phyloP scores from a whole-genome alignment of 2,329 filamentous ascomycete genomes.

The Pestalotiopsis sp. region DNA sequence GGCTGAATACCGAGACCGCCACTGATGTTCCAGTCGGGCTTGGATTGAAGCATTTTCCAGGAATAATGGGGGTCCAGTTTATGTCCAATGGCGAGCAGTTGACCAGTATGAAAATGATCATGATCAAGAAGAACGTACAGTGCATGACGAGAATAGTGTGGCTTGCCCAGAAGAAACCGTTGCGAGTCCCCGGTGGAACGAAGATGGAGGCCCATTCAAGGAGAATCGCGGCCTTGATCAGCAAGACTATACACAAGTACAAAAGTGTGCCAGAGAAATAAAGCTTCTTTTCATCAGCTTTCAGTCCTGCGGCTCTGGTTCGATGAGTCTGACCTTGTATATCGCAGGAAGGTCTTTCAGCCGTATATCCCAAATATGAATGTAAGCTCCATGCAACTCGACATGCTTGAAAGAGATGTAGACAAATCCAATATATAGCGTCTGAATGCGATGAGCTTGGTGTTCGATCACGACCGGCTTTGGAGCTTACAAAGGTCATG shows the following conservation, averaged over 20 bases:
- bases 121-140: not conserved
- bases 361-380: not conserved
- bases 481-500: not conserved
- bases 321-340: not conserved
- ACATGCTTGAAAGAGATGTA: not conserved
- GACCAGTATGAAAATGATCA: not conserved
- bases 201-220: constrained; percentile 16
- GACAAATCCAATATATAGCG: not conserved
- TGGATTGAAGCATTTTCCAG: not conserved
- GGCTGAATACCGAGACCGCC: not conserved
- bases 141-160: constrained; percentile 6
- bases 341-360: not conserved
- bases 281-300: constrained; percentile 18
- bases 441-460: not conserved
- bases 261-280: constrained; percentile 15
- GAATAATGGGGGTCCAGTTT: not conserved
- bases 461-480: no score
- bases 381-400: not conserved
- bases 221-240: constrained; percentile 16
- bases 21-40: not conserved
- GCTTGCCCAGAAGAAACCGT: constrained; percentile 11
- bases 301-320: not conserved
- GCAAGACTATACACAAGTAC: constrained; percentile 3
- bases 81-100: not conserved
- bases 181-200: constrained; percentile 6